Evolutionary conservation across 2,329 filamentous ascomycete species (phyloP).

Genomic region (Paradendryphiella salina): DNA sequence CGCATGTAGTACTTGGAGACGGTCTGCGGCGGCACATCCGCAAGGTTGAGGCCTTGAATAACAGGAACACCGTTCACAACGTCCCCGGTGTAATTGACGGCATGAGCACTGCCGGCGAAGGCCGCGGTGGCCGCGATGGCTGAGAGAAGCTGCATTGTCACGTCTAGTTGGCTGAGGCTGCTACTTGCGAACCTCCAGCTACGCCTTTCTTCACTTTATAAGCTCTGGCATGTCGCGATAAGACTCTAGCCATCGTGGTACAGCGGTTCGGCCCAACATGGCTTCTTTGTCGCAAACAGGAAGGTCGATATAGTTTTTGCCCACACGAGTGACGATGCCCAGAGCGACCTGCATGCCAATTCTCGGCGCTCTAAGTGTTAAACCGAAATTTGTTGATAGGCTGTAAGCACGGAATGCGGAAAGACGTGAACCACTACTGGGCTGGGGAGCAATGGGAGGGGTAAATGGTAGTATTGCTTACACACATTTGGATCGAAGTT

Average conservation of each 20-base stretch:
- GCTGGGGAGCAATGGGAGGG: neutral
- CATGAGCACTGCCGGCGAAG: slow-evolving; percentile 22
- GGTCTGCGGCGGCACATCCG: slow-evolving; percentile 42
- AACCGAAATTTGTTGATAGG: neutral
- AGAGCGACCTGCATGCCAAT: slow-evolving; percentile 20
- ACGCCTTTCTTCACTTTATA: slow-evolving; percentile 15
- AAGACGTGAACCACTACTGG: neutral
- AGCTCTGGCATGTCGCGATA: slow-evolving; percentile 20
- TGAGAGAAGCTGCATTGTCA: slow-evolving; percentile 34
- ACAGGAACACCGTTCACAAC: slow-evolving; percentile 39
- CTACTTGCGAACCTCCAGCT: neutral
- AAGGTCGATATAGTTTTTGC: slow-evolving; percentile 28
- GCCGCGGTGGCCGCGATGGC: slow-evolving; percentile 23
- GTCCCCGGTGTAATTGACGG: slow-evolving; percentile 40
- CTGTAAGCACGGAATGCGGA: neutral
- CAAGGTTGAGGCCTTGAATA: slow-evolving; percentile 42
- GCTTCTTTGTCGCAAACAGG: slow-evolving; percentile 33
- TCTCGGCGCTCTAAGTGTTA: slow-evolving; percentile 3
- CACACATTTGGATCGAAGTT: neutral
- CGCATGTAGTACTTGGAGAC: slow-evolving; percentile 46
- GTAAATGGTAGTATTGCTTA: neutral
- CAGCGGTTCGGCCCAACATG: slow-evolving; percentile 2
- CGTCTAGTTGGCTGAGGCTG: slow-evolving; percentile 1
- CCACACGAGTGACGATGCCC: slow-evolving; percentile 35
- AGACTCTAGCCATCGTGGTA: slow-evolving; percentile 7